Evolutionary conservation across 768 basidiomycete species (phyloP).

Genomic region (Pleurotus platypus): DNA sequence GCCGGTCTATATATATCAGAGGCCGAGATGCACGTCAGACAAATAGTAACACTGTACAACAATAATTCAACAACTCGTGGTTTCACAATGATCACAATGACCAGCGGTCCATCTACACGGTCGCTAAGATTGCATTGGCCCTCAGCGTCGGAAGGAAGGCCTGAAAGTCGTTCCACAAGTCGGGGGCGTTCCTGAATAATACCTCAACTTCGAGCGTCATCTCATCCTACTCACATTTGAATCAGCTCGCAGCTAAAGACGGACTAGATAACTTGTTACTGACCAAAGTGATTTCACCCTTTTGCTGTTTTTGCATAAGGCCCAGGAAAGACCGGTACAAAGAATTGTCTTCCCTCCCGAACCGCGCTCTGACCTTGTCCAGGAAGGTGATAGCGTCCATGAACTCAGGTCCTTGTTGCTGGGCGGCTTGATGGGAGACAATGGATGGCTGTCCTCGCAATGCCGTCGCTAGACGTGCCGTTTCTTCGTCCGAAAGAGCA

Average conservation of each 20-base stretch:
- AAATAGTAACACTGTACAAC: too few species aligned
- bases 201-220: conserved; percentile 64
- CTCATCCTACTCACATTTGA: conserved; percentile 58
- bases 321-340: conserved; percentile 89
- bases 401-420: conserved; percentile 63
- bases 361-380: conserved; percentile 96
- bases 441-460: neutral
- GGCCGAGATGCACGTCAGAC: too few species aligned
- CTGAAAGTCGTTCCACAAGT: conserved; percentile 76
- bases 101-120: too few species aligned
- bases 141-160: conserved; percentile 38
- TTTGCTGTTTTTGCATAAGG: conserved; percentile 82
- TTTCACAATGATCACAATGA: too few species aligned
- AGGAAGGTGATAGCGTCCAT: conserved; percentile 95
- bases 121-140: too few species aligned
- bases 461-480: neutral
- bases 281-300: conserved; percentile 72
- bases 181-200: conserved; percentile 78
- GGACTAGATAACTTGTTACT: conserved; percentile 20
- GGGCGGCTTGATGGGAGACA: neutral
- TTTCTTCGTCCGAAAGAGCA: conserved; percentile 1
- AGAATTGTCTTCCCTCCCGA: conserved; percentile 67
- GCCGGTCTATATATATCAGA: too few species aligned
- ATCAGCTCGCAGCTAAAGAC: too few species aligned
- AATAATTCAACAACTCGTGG: too few species aligned